Base-by-base conservation (phyloP, 495 filamentous ascomycete species). In the Penicillium maclennaniae region DNA sequence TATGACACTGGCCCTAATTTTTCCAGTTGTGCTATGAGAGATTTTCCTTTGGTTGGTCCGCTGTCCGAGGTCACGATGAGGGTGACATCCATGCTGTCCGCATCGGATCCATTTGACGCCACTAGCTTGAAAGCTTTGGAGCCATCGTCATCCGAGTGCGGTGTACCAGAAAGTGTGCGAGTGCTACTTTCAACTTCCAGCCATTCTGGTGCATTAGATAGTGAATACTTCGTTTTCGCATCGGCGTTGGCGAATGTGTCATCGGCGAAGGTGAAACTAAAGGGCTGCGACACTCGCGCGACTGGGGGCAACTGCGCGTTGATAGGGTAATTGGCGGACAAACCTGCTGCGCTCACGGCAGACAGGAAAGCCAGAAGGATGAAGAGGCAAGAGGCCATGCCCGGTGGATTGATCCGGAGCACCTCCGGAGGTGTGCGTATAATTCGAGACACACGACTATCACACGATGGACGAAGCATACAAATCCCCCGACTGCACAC, bases 231-330 rank as follows among this genome's bases (percentile, higher is more conserved):
- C 25, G 87, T 77, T 21, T 74, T 59, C 0, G 65, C 67, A 43
- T 69, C 61, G 38, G 71, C 66, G 37, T 83, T 82, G 28, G 75
- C 64, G 65, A 92, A 91, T 0, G 87, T 91, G 38, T 83, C 79
- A 14, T 74, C 68, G 5, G 87, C 83, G 64, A 92, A 87, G 36
- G 75, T 71, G 68, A 91, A 92, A 34, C 68, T 72, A 68, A 86
- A 92, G 0, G 76, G 71, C 55, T 86, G 56, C 8, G 76, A 78
- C 6, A 85, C 74, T 48, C 86, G 80, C 4, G 87, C 89, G 46
- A 90, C 84, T 4, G 86, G 86, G 36, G 88, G 88, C 10, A 91
- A 76, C 62, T 93, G 88, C 6, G 87, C 78, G 66, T 91, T 90
- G 56, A 92, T 76, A 0, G 87, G 87, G 46, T 89, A 86, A 34